Conservation (phyloP, 371 early-diverging fungal genomes). For the Mycotypha africana region DNA sequence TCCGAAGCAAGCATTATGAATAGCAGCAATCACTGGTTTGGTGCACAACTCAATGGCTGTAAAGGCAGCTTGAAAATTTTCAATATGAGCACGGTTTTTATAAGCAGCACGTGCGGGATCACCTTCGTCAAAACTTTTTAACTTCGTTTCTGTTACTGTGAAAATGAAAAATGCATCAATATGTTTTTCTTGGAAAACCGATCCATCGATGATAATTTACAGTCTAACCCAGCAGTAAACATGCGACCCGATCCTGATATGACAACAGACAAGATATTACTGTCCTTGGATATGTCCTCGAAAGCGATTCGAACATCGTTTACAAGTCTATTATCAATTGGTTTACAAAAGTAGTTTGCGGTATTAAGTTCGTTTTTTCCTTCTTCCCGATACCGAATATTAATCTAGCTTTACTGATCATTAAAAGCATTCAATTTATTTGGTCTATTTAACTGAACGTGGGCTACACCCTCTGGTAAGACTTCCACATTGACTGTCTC, state of each 20-base stretch:
- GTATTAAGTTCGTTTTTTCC: no score
- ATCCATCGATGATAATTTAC: conserved; percentile 35
- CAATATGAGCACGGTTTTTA: conserved; percentile 38
- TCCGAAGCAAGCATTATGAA: conserved; percentile 87
- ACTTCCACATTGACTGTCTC: conserved; percentile 58
- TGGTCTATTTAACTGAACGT: conserved; percentile 82
- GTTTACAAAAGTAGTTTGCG: no score
- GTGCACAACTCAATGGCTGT: conserved; percentile 78
- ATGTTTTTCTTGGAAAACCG: background rate
- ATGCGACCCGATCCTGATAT: conserved; percentile 68
- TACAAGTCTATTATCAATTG: conserved; percentile 21
- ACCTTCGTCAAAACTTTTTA: conserved; percentile 3
- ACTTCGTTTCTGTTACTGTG: conserved; percentile 16
- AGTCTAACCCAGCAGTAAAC: conserved; percentile 90
- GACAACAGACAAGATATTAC: conserved; percentile 67
- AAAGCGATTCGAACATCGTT: conserved; percentile 45
- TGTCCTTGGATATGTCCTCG: conserved; percentile 47
- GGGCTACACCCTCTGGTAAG: conserved; percentile 61
- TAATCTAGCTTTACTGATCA: conserved; percentile 42
- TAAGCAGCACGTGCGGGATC: conserved; percentile 53
- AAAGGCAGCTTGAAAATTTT: conserved; percentile 60
- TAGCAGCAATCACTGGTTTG: conserved; percentile 86
- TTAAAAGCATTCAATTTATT: conserved; percentile 79
- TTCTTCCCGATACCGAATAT: no score
- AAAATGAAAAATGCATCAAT: background rate